phyloP scores from a whole-genome alignment of 1,139 yeast species.

The Yamadazyma sp. region DNA sequence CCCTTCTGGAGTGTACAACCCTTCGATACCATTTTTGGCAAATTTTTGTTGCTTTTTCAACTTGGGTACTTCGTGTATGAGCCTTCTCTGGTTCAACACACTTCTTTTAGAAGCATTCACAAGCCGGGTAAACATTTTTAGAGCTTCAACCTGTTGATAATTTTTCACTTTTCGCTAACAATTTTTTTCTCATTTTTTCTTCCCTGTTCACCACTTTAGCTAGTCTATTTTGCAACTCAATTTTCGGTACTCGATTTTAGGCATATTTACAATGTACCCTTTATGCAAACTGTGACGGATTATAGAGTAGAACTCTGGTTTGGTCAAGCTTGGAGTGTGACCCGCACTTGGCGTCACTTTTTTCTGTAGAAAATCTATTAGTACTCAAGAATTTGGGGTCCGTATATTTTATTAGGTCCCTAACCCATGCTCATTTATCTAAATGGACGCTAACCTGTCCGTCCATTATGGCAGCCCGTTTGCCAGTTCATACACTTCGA shows the following conservation, averaged over 20 bases:
- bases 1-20: slow-evolving; percentile 68
- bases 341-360: no score
- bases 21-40: slow-evolving; percentile 59
- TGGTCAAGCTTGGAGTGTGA: no score
- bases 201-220: no score
- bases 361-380: no score
- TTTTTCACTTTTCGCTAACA: slow-evolving; percentile 2
- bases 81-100: slow-evolving; percentile 21
- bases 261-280: no score
- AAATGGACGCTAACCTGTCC: neutral
- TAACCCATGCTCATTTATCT: neutral
- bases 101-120: slow-evolving; percentile 7
- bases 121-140: slow-evolving; percentile 9
- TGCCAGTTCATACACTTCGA: slow-evolving; percentile 9
- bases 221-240: no score
- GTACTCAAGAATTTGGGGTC: no score
- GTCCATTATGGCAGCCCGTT: no score
- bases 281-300: no score
- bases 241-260: no score
- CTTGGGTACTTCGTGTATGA: slow-evolving; percentile 66
- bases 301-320: no score
- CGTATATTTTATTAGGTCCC: no score
- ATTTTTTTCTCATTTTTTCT: slow-evolving; percentile 5
- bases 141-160: neutral
- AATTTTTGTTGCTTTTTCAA: slow-evolving; percentile 44